Evolutionary conservation across 768 basidiomycete species (phyloP).

Genomic region (Rhodotorula paludigena): DNA sequence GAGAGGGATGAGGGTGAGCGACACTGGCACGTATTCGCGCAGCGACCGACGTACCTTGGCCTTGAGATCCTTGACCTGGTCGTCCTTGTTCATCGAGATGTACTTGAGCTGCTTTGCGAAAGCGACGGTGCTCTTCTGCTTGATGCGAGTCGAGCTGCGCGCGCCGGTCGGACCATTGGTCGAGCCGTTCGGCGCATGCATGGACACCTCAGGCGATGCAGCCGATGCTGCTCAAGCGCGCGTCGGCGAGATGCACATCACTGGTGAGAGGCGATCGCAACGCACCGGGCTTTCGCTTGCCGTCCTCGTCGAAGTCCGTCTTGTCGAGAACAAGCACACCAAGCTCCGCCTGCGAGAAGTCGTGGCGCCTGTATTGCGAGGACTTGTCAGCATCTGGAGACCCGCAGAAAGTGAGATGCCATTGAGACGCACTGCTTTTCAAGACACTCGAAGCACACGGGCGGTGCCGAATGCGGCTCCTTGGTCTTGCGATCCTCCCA

Average conservation of each 20-base stretch:
- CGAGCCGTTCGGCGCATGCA: no score
- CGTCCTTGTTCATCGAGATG: constrained; percentile 60
- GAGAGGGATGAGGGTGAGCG: neutral
- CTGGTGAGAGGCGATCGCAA: neutral
- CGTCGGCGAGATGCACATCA: no score
- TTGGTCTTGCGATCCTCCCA: neutral
- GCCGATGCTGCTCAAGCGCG: no score
- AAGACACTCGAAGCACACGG: constrained; percentile 61
- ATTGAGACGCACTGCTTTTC: constrained; percentile 53
- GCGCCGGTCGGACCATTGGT: neutral
- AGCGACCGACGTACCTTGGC: constrained; percentile 52
- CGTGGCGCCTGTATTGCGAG: constrained; percentile 3
- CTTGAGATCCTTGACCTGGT: constrained; percentile 73
- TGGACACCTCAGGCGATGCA: no score
- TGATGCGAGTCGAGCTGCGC: constrained; percentile 60
- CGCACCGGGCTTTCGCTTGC: constrained; percentile 17
- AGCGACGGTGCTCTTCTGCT: constrained; percentile 51
- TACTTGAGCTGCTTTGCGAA: constrained; percentile 48
- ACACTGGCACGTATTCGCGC: no score
- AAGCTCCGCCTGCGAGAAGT: constrained; percentile 14
- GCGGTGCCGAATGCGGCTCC: constrained; percentile 39
- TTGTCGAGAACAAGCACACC: constrained; percentile 6
- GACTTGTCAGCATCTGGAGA: neutral
- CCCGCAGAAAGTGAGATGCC: no score
- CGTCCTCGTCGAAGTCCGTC: constrained; percentile 17